These are phyloP conservation scores for Didymosphaeria variabile DNA, from an alignment of 2,329 filamentous ascomycete species.

Conservation along the genomic window DNA sequence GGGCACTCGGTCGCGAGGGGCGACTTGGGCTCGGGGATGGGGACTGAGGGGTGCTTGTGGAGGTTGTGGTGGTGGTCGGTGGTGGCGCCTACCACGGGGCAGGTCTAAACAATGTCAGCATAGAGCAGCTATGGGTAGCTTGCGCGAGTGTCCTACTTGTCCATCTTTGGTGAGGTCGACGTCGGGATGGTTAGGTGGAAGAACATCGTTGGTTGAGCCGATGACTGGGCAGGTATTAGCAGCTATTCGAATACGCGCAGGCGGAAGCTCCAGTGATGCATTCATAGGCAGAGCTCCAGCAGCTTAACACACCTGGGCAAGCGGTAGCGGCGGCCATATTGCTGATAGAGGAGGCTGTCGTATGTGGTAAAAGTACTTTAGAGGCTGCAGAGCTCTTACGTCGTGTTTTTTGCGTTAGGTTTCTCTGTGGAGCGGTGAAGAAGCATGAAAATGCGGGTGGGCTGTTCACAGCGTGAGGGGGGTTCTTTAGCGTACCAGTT, in stretches of 20 bases:
- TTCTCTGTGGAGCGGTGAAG: conserved; percentile 1
- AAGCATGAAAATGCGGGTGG: conserved; percentile 3
- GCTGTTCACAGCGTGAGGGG: conserved; percentile 9
- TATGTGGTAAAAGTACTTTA: not conserved
- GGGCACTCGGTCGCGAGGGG: conserved; percentile 52
- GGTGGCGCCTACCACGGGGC: conserved; percentile 57
- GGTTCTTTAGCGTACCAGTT: not conserved
- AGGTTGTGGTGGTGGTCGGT: conserved; percentile 57
- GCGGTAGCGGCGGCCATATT: conserved; percentile 15
- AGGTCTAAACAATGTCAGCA: conserved; percentile 32
- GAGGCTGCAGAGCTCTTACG: not conserved
- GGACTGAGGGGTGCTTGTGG: conserved; percentile 52
- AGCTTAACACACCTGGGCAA: conserved; percentile 10
- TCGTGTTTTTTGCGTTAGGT: not conserved
- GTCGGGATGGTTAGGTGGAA: conserved; percentile 55
- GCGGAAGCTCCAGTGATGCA: too few species aligned
- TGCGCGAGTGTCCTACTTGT: conserved; percentile 27
- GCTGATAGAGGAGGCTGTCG: not conserved
- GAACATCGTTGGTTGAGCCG: conserved; percentile 54
- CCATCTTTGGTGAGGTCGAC: conserved; percentile 52
- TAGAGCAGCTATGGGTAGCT: not conserved
- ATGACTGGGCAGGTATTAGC: conserved; percentile 35
- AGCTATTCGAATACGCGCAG: not conserved
- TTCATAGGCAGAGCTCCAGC: not conserved
- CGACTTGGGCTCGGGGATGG: conserved; percentile 30